Percentiles rank a stretch among this genome's conserved stretches.
Evolutionary conservation across 2,329 filamentous ascomycete species (phyloP).

Genomic region (Monosporascus sp.): DNA sequence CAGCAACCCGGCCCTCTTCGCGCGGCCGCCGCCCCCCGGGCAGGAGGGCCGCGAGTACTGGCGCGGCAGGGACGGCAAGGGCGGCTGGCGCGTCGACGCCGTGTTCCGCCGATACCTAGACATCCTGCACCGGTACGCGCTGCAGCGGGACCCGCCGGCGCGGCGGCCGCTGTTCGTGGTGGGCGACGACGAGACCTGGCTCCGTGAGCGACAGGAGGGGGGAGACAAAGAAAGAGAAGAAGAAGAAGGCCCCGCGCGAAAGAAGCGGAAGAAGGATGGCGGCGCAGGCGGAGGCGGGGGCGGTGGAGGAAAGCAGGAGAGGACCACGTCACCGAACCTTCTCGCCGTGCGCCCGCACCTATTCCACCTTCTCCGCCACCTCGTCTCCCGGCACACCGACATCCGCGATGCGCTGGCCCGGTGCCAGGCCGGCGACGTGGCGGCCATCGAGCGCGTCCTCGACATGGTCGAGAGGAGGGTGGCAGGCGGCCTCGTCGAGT

Average conservation of each 20-base stretch:
- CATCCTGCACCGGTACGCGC: slow-evolving; percentile 75
- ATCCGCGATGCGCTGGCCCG: slow-evolving; percentile 79
- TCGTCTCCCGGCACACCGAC: slow-evolving; percentile 75
- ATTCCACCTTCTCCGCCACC: slow-evolving; percentile 82
- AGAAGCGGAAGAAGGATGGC: slow-evolving; percentile 38
- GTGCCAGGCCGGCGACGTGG: slow-evolving; percentile 64
- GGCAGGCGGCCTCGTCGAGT: slow-evolving; percentile 66
- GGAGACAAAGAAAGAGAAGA: slow-evolving; percentile 24
- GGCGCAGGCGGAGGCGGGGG: slow-evolving; percentile 31
- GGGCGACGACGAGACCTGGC: slow-evolving; percentile 45
- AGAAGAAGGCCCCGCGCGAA: slow-evolving; percentile 34
- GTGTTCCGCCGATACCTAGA: slow-evolving; percentile 84
- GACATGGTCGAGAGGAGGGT: slow-evolving; percentile 69
- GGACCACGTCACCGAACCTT: slow-evolving; percentile 55
- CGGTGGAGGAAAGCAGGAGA: slow-evolving; percentile 43
- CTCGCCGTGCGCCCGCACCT: slow-evolving; percentile 83
- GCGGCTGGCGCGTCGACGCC: slow-evolving; percentile 85
- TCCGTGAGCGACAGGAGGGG: slow-evolving; percentile 28
- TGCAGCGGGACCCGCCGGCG: slow-evolving; percentile 59
- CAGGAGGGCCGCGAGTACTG: slow-evolving; percentile 77
- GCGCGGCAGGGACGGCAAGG: slow-evolving; percentile 70
- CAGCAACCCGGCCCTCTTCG: slow-evolving; percentile 85
- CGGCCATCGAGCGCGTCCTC: slow-evolving; percentile 72
- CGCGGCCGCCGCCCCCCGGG: slow-evolving; percentile 56
- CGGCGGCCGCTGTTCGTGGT: slow-evolving; percentile 71